Base-by-base conservation (phyloP, 208 protist genomes). In the Trypanosoma caninum region DNA sequence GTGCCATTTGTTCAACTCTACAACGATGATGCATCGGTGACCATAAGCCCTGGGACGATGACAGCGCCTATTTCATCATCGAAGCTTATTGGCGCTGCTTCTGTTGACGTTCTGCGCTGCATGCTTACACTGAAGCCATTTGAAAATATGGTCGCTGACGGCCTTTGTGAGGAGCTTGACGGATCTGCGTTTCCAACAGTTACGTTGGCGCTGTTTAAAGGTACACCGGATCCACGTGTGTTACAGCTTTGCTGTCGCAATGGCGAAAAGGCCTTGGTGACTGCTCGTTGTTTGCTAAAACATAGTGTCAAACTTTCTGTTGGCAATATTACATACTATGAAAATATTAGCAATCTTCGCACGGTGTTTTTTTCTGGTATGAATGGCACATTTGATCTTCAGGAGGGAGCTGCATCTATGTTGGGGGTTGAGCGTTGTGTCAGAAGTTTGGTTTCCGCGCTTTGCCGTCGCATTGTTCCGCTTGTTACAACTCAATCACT, bases 1-100 rank as follows among this genome's bases (percentile, higher is more conserved):
- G 89, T 93, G 14, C 89, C 89, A 1, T 96, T 96, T 74, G 89
- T 86, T 53, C 89, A 96, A 68, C 80, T 96, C 2, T 96, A 96
- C 77, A 96, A 96, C 69, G 89, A 96, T 61, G 87, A 96, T 64
- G 86, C 89, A 13, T 69, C 67, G 10, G 89, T 72, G 7, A 55
- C 59, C 28, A 88, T 96, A 63, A 72, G 63, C 57, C 46, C 81
- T 37, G 89, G 89, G 16, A 71, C 78, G 50, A 93, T 93, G 84
- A 93, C 78, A 25, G 70, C 84, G 11, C 84, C 89, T 3, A 92
- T 96, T 58, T 82, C 87, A 28, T 72, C 77, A 0, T 55, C 78
- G 1, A 89, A 72, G 30, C 71, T 96, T 42, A 80, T 96, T 18
- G 71, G 80, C 38, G 85, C 84, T 10, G 74, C 78, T 20, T 90